Evolutionary conservation across 2,329 filamentous ascomycete genomes (phyloP).

Genomic region (Phaeophleospora eucalypticola): DNA sequence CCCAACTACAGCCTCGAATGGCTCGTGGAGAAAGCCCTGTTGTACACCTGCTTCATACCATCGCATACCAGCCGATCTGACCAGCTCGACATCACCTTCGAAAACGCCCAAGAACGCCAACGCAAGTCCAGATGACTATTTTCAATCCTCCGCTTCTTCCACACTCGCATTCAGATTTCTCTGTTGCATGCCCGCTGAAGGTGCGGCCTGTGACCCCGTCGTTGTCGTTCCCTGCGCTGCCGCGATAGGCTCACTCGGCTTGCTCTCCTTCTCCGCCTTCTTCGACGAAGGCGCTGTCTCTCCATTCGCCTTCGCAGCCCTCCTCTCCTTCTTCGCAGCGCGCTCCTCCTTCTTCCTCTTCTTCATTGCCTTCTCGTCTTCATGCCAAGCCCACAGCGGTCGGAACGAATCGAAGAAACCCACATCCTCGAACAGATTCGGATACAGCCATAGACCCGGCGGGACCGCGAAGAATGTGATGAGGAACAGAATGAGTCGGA

Average conservation of each 20-base stretch:
- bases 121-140: slow-evolving; percentile 16
- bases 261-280: slow-evolving; percentile 13
- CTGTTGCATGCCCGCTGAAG: slow-evolving; percentile 19
- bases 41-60: neutral
- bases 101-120: slow-evolving; percentile 14
- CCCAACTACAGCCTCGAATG: neutral
- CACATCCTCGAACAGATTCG: slow-evolving; percentile 96
- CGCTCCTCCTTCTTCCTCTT: slow-evolving; percentile 36
- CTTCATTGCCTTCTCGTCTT: slow-evolving; percentile 35
- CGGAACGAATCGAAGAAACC: slow-evolving; percentile 97
- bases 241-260: slow-evolving; percentile 10
- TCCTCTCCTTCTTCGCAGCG: slow-evolving; percentile 29
- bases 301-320: slow-evolving; percentile 28
- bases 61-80: neutral
- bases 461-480: slow-evolving; percentile 79
- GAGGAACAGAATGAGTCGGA: slow-evolving; percentile 90
- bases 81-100: neutral
- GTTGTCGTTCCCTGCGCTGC: slow-evolving; percentile 15
- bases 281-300: slow-evolving; percentile 20
- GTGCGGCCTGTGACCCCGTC: slow-evolving; percentile 21
- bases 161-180: slow-evolving; percentile 27
- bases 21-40: neutral
- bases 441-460: slow-evolving; percentile 96
- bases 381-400: slow-evolving; percentile 96
- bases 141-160: slow-evolving; percentile 30